Conservation (phyloP, 179 eudicot species). For the Gypsophila paniculata region DNA sequence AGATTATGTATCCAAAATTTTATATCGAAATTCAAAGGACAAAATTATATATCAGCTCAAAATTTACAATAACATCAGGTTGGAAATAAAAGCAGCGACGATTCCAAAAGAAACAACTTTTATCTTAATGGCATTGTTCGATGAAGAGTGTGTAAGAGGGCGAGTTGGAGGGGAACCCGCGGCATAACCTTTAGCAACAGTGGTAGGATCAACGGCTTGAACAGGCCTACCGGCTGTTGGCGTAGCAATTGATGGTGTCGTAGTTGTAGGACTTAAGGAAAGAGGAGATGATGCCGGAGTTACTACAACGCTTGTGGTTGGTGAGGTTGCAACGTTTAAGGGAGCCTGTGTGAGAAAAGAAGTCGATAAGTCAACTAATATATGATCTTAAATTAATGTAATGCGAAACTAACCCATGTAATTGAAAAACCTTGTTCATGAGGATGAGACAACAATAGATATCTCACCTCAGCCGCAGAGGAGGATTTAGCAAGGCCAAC, state of each 20-base stretch:
- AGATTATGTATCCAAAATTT: no score
- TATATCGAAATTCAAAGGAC: neutral
- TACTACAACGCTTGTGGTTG: slow-evolving; percentile 9
- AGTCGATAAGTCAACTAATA: no score
- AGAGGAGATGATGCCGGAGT: slow-evolving; percentile 15
- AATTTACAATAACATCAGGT: slow-evolving; percentile 10
- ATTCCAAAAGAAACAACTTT: neutral
- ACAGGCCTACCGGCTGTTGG: neutral
- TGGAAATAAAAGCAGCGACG: slow-evolving; percentile 9
- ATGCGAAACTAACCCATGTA: no score
- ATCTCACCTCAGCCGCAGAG: slow-evolving; percentile 10
- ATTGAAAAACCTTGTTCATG: no score
- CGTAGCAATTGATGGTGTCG: neutral
- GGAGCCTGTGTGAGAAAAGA: slow-evolving; percentile 9
- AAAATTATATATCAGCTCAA: slow-evolving; percentile 1
- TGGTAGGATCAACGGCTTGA: neutral
- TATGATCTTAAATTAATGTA: no score
- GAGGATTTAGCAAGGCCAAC: slow-evolving; percentile 24
- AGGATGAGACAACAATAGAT: neutral
- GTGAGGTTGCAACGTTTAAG: neutral
- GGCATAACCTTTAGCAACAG: neutral
- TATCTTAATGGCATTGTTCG: slow-evolving; percentile 8
- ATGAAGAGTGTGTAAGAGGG: neutral
- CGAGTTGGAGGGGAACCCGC: slow-evolving; percentile 4
- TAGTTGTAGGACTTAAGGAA: neutral